These are phyloP conservation scores for Trichoderma sp. DNA, from an alignment of 2,329 filamentous ascomycete species.

Conservation along the genomic window DNA sequence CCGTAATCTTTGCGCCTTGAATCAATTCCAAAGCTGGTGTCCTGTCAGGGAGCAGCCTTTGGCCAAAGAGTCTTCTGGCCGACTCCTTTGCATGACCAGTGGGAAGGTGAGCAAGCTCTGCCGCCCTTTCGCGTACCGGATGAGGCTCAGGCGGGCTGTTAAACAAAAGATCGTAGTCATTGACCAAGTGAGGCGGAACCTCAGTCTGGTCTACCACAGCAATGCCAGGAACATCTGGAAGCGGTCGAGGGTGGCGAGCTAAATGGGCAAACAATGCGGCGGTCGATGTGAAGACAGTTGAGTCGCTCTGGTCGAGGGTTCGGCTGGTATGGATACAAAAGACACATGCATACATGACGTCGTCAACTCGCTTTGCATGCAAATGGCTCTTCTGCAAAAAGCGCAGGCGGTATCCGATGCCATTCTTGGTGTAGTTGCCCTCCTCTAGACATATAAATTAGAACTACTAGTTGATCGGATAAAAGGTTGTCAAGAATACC, in stretches of 20 bases:
- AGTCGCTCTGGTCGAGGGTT: conserved; percentile 56
- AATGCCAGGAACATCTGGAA: conserved; percentile 52
- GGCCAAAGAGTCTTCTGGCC: conserved; percentile 50
- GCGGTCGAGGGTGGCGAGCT: conserved; percentile 54
- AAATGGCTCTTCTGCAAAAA: conserved; percentile 60
- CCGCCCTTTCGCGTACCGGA: conserved; percentile 44
- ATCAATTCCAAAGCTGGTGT: conserved; percentile 50
- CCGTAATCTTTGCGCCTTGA: conserved; percentile 52
- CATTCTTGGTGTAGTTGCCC: conserved; percentile 50
- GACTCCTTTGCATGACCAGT: conserved; percentile 50
- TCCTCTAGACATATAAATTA: conserved; percentile 23
- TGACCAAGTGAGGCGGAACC: conserved; percentile 43
- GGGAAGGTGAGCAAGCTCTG: conserved; percentile 46
- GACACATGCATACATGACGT: conserved; percentile 56
- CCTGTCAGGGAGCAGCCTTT: conserved; percentile 48
- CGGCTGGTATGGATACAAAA: conserved; percentile 54
- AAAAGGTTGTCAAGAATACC: conserved; percentile 40
- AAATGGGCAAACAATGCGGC: conserved; percentile 56
- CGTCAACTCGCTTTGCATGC: conserved; percentile 51
- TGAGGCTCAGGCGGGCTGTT: conserved; percentile 44
- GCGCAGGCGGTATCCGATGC: conserved; percentile 54
- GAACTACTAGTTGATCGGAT: not conserved
- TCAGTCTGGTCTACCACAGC: conserved; percentile 49
- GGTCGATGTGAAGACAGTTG: conserved; percentile 58
- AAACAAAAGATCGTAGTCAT: conserved; percentile 59